phyloP scores from a whole-genome alignment of 352 stramenopile species.

The Nothophytophthora sp. region DNA sequence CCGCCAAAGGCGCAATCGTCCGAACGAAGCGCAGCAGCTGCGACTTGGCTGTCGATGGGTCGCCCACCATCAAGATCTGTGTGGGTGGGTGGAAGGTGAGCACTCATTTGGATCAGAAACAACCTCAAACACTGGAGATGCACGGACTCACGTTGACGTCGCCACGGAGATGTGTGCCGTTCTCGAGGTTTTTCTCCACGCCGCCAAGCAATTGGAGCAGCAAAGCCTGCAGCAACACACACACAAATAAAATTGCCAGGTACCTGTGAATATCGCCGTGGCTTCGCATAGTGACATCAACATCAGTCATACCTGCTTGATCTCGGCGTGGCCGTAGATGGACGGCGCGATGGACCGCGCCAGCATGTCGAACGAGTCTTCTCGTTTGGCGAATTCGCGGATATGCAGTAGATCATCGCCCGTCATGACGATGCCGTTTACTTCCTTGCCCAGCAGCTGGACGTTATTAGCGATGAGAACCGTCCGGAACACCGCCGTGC shows the following conservation, averaged over 20 bases:
- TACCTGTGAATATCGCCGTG: background rate
- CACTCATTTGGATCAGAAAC: background rate
- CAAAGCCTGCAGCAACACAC: slow-evolving; percentile 35
- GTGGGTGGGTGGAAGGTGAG: slow-evolving; percentile 1
- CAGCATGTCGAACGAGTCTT: slow-evolving; percentile 93
- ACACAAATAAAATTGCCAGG: background rate
- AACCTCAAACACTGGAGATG: background rate
- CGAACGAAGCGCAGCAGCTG: slow-evolving; percentile 98
- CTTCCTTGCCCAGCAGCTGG: slow-evolving; percentile 93
- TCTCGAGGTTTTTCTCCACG: slow-evolving; percentile 96
- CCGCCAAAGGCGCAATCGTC: slow-evolving; percentile 92
- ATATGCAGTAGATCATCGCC: slow-evolving; percentile 93
- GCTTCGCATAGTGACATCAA: background rate
- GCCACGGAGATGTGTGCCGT: slow-evolving; percentile 99
- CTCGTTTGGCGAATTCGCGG: slow-evolving; percentile 89
- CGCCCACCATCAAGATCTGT: slow-evolving; percentile 95
- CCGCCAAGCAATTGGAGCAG: slow-evolving; percentile 89
- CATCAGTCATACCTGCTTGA: slow-evolving; percentile 93
- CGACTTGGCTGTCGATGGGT: slow-evolving; percentile 99
- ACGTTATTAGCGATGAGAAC: slow-evolving; percentile 98
- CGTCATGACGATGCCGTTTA: slow-evolving; percentile 93
- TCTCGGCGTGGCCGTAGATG: slow-evolving; percentile 98
- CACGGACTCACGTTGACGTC: slow-evolving; percentile 95
- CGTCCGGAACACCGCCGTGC: slow-evolving; percentile 94
- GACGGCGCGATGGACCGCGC: slow-evolving; percentile 95